phyloP scores from a whole-genome alignment of 306 rosid genomes.

The Inga laurina region DNA sequence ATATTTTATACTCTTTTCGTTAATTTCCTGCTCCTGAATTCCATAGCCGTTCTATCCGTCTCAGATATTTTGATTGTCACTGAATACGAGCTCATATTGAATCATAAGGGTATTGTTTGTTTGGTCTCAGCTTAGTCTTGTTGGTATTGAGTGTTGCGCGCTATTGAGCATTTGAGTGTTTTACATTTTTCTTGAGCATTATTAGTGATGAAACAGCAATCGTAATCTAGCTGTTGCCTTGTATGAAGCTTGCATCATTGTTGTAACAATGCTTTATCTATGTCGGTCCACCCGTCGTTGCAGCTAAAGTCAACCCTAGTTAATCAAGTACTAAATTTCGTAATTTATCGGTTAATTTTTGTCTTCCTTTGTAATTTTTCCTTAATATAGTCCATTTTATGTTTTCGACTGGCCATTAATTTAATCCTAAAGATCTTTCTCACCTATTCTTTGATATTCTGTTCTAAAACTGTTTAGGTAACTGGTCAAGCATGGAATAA shows the following conservation, averaged over 20 bases:
- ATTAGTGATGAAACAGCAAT: neutral
- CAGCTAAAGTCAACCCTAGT: neutral
- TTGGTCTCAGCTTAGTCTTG: neutral
- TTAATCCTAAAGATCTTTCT: neutral
- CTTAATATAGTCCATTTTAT: neutral
- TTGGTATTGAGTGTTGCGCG: neutral
- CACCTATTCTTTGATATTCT: neutral
- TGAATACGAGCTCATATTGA: neutral
- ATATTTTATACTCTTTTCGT: neutral
- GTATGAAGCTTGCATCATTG: neutral
- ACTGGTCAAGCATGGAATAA: neutral
- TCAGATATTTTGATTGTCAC: neutral
- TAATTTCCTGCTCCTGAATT: neutral
- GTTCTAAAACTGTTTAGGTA: neutral
- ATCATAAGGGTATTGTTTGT: neutral
- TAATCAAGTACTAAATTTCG: neutral
- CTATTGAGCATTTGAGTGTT: neutral
- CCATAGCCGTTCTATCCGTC: neutral
- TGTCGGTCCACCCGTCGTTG: neutral
- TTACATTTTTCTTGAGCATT: neutral
- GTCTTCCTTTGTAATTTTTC: neutral
- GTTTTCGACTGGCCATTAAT: neutral
- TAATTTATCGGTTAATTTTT: neutral
- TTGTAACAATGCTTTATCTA: neutral
- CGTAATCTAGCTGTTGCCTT: neutral